Evolutionary conservation across 768 basidiomycete species (phyloP), one percentile per base, ranked within the genome.

Genomic region (Leccinum rimulosum): DNA sequence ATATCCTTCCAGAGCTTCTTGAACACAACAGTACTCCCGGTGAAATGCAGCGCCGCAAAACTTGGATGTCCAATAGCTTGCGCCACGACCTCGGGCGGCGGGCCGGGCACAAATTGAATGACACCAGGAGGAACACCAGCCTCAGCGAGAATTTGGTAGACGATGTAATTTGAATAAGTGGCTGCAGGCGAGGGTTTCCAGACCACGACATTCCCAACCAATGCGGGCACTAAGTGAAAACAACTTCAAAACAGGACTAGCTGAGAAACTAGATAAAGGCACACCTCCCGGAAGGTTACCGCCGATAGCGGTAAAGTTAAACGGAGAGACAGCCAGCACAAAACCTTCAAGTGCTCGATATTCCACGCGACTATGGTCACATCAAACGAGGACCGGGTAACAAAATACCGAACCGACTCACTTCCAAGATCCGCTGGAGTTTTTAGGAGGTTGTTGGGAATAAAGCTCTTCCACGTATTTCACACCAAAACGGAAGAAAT

Each of bases 171-270:
- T 57, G 96, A 89, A 79, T 95, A 97, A 12, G 91, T 92, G 28
- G 97, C 95, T 22, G 87, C 88, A 9, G 97, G 97, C 0, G 96
- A 95, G 6, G 97, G 97, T 71, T 99, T 99, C 97, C 97, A 99
- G 59, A 98, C 78, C 55, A 89, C 84, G 55, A 93, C 92, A 72
- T 99, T 99, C 50, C 97, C 97, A 33, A 97, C 90, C 61, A 99
- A 79, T 1, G 93, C 95, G 36, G 97, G 97, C 30, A 84, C 94
- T 84, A 62, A 58, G 35, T 64, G 58, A 27, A 61, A 48, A 27
- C 22, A 43, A n/a, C 17, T 30, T 58, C 30, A 31, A 38, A 17
- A 40, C 8, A 27, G 22, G 8, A 38, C 10, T 22, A 25, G 31
- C 11, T 55, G 14, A 15, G 33, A 58, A 33, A 33, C 35, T 15